Conservation (phyloP, 2,329 filamentous ascomycete genomes). For the Knoxdaviesia proteae region DNA sequence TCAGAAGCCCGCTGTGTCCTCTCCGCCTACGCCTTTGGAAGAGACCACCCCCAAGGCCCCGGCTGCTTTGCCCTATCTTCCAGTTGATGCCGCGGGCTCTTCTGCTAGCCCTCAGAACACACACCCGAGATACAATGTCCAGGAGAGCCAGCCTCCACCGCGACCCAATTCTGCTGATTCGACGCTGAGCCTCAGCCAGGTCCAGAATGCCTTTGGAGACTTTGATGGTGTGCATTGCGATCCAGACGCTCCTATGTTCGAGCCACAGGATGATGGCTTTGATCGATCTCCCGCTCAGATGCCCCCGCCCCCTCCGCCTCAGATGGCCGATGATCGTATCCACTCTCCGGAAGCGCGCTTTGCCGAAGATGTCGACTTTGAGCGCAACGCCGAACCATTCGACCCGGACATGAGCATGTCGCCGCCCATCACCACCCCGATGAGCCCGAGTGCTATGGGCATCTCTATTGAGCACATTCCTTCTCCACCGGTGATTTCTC, state of each 20-base stretch:
- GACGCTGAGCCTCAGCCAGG: constrained; percentile 43
- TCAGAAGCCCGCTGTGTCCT: no score
- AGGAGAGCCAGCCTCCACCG: neutral
- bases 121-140: neutral
- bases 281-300: constrained; percentile 5
- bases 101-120: no score
- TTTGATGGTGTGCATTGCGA: constrained; percentile 66
- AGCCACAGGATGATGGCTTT: neutral
- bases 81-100: no score
- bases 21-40: no score
- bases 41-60: no score
- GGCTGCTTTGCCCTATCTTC: no score
- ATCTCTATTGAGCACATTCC: no score
- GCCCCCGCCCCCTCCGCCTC: constrained; percentile 5
- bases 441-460: neutral
- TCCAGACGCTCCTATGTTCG: constrained; percentile 18
- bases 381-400: no score
- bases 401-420: neutral
- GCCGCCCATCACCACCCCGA: neutral
- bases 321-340: neutral
- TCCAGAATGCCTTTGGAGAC: constrained; percentile 48
- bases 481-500: no score
- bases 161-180: constrained; percentile 22
- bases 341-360: no score
- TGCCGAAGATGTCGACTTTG: no score